Evolutionary conservation across 1,284 basidiomycete species (phyloP).

Genomic region (Ustilago bromivora): DNA sequence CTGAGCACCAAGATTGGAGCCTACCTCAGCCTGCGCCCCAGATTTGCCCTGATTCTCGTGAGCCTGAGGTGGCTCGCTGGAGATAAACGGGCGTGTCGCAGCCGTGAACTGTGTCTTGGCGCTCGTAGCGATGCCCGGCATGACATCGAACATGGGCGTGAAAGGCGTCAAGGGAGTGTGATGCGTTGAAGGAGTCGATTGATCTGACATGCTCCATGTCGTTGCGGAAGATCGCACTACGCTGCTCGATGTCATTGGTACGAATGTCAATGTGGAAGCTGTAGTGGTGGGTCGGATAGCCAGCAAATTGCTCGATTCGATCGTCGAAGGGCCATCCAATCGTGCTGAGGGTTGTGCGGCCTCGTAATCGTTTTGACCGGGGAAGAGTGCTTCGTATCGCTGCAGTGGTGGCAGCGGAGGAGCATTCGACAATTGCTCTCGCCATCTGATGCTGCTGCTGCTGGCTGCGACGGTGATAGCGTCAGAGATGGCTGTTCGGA

Average conservation of each 20-base stretch:
- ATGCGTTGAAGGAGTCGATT: slow-evolving; percentile 41
- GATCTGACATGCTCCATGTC: slow-evolving; percentile 44
- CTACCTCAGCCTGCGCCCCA: slow-evolving; percentile 4
- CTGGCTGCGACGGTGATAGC: slow-evolving; percentile 26
- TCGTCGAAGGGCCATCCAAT: neutral
- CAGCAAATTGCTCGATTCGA: slow-evolving; percentile 13
- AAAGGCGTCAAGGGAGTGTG: slow-evolving; percentile 53
- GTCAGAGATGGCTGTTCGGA: slow-evolving; percentile 43
- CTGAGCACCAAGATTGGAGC: slow-evolving; percentile 16
- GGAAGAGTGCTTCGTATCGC: slow-evolving; percentile 40
- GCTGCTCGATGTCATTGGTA: slow-evolving; percentile 34
- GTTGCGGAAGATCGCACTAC: slow-evolving; percentile 30
- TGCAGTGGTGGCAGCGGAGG: slow-evolving; percentile 36
- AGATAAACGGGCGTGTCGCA: slow-evolving; percentile 11
- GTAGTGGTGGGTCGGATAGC: slow-evolving; percentile 7
- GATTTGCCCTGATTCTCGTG: slow-evolving; percentile 7
- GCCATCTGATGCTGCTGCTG: slow-evolving; percentile 20
- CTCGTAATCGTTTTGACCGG: slow-evolving; percentile 20
- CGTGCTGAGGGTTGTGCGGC: slow-evolving; percentile 1
- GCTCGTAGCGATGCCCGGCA: slow-evolving; percentile 29
- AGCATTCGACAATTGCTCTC: slow-evolving; percentile 14
- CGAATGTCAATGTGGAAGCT: slow-evolving; percentile 19
- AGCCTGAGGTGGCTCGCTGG: slow-evolving; percentile 12
- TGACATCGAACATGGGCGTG: slow-evolving; percentile 54
- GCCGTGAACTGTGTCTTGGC: slow-evolving; percentile 27